Base-by-base conservation (phyloP, 2,329 filamentous ascomycete genomes). In the Penicillium digitatum region DNA sequence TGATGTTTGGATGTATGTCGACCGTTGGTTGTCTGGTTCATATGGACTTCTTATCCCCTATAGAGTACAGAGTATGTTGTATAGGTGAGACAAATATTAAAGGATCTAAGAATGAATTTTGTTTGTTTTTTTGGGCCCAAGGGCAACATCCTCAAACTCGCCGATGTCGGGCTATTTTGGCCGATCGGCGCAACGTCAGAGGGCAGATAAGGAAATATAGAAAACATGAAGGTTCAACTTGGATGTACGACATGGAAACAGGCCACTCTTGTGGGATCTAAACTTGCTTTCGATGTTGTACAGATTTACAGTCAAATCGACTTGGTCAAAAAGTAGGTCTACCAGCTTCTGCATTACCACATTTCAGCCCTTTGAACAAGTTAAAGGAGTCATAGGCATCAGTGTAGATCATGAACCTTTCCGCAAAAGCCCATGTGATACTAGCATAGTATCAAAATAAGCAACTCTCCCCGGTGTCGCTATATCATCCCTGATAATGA, bases 211-310 rank as follows among this genome's bases (percentile, higher is more conserved):
- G 40, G 26, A 43, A 20, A 43, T 18, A 16, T 26, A 35, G 16
- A 26, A 29, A 44, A 31, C 26, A 16, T 20, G 5, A 52, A 34
- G 35, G 29, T 35, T 35, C 26, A 20, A 32, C 22, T 20, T 48
- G 11, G 22, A 54, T 43, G 51, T 54, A 54, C 51, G 11, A 54
- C 51, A 43, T 52, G 40, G 32, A 52, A 39, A 48, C 22, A 52
- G 40, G 29, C 38, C 14, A 48, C 34, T 45, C 40, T 46, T 34
- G 43, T 40, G 35, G 18, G 43, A 53, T 38, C 29, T 42, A 18
- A 38, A 32, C 38, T 50, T 50, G 40, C 22, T 37, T 47, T 27
- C 16, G 14, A 38, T n/a, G 27, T 43, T 20, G 40, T 52, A 50
- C 48, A 14, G 39, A 38, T 27, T 29, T 22, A 14, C 11, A 27